Evolutionary conservation across 2,329 filamentous ascomycete species (phyloP).

Genomic region (Colletotrichum melonis): DNA sequence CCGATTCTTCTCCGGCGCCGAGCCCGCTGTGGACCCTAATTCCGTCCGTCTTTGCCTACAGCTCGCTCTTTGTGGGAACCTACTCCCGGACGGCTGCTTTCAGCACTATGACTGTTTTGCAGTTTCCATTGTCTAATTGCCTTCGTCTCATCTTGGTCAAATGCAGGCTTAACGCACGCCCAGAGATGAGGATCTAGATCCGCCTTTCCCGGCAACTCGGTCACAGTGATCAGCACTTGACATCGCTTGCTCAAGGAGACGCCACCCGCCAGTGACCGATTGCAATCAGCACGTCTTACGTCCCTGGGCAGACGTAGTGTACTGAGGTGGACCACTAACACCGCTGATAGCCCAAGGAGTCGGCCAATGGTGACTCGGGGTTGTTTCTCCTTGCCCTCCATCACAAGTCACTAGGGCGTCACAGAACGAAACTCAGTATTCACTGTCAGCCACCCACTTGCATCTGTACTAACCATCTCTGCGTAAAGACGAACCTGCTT

Average conservation of each 20-base stretch:
- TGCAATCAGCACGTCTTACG: neutral
- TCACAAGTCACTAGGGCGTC: neutral
- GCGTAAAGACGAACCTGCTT: conserved; percentile 21
- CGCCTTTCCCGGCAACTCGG: neutral
- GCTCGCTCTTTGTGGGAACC: neutral
- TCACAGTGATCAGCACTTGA: neutral
- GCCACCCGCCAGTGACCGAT: neutral
- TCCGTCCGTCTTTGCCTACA: neutral
- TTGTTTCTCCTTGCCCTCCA: neutral
- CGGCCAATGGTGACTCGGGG: neutral
- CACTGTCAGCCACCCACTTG: conserved; percentile 5
- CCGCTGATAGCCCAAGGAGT: neutral
- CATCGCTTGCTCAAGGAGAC: neutral
- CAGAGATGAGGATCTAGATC: conserved; percentile 6
- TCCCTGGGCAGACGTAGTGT: neutral
- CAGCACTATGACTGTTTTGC: neutral
- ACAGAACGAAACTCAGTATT: conserved; percentile 6
- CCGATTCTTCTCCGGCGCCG: conserved; percentile 25
- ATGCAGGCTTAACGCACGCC: neutral
- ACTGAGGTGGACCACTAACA: neutral
- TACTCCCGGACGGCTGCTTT: neutral
- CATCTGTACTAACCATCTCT: neutral
- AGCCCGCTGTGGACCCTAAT: conserved; percentile 18
- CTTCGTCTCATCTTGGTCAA: conserved; percentile 11
- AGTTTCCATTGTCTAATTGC: neutral